Base-by-base conservation (phyloP, 2,329 filamentous ascomycete genomes). In the Diaporthe velutina region DNA sequence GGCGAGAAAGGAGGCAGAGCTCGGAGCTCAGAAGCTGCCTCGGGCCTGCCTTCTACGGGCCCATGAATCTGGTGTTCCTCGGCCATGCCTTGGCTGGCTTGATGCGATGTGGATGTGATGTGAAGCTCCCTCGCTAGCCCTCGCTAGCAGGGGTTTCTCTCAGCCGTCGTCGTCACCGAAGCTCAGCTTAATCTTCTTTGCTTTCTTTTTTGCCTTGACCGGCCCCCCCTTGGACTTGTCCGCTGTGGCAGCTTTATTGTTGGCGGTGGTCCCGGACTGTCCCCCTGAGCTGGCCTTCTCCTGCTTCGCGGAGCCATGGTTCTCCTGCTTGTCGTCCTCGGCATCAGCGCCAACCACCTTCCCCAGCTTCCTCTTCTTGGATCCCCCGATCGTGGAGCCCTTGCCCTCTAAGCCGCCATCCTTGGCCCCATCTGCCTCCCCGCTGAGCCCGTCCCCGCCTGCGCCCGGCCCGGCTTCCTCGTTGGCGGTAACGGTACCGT, bases 131-230 rank as follows among this genome's bases (percentile, higher is more conserved):
- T n/a, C n/a, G n/a, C n/a, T n/a, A n/a, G n/a, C 19, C 17, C 3
- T 22, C n/a, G 17, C 45, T 40, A 28, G 35, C 19, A 45, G 25
- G 57, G 55, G 55, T 35, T 50, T 12, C 22, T 73, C 73, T 75
- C 81, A 78, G 60, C 83, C 86, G 45, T 91, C 89, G 25, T 92
- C 90, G 73, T 92, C 89, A 35, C 90, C 90, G 80, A 93, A 93
- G 82, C 91, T 93, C 60, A 93, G 84, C 84, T 93, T 93, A 75
- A 93, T 90, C 84, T 92, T 93, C 82, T 90, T 90, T 6, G 85
- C 83, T 82, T 89, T 89, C 81, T 91, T 91, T 81, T 88, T 89
- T 10, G 42, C 57, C 45, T 71, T 76, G 52, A 9, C 58, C 17
- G 60, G 58, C 25, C 6, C 70, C 25, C 6, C 70, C 78, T 77